Evolutionary conservation across 371 early-diverging fungal genomes (phyloP), one percentile per base, ranked within the genome.

Genomic region (Lichtheimia ornata): DNA sequence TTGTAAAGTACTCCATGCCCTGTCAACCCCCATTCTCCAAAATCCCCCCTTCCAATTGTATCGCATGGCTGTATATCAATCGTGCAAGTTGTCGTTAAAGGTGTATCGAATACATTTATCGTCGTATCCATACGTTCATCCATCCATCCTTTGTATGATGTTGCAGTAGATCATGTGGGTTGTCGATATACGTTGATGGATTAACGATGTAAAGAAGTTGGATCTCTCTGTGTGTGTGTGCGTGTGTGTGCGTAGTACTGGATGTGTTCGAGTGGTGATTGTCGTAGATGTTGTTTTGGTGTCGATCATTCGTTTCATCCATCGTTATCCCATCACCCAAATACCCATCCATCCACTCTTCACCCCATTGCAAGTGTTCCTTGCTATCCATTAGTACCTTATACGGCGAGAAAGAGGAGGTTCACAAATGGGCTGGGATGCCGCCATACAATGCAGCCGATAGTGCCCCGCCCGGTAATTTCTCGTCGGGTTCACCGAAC

Each of bases 91-190:
- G 18, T 51, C 5, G 28, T 9, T 5, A 17, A 53, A 45, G 7
- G 45, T 47, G 47, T n/a, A n/a, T 2, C 53, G 6, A 22, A 15
- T 18, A 13, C 22, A 25, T 57, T 11, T 41, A 41, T 45, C 14
- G 17, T 24, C 45, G 3, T 18, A 44, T 41, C 24, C 24, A 57
- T 45, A 15, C 45, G 41, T 57, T 20, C 57, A 57, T 57, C 57
- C 53, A 52, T 52, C 53, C 27, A 52, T 47, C n/a, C 47, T 47
- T 47, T 22, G 47, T 18, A 11, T 6, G 0, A 47, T 47, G 18
- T n/a, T 47, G 47, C 14, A 47, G 5, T 22, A n/a, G 47, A 7
- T 47, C 3, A 17, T 22, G 47, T 17, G 2, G 17, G 12, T 47
- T 5, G 12, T 22, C 45, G n/a, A 22, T 47, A n/a, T 17, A 47